Evolutionary conservation across 257 asterid species (phyloP), one percentile per base, ranked within the genome.

Genomic region (Solanum lycopersicoides): DNA sequence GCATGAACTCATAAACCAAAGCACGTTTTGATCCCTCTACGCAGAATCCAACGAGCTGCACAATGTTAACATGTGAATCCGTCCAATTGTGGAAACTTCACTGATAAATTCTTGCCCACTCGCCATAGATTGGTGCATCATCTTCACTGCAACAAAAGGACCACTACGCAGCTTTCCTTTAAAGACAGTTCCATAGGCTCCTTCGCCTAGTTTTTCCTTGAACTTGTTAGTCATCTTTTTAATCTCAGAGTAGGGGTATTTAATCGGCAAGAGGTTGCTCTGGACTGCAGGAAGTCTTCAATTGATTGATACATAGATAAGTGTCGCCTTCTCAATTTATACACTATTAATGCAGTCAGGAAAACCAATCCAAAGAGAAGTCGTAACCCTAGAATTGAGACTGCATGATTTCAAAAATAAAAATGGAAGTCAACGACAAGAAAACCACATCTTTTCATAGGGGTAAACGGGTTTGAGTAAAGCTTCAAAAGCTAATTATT

Each of bases 121-220:
- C 2, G 87, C 87, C 53, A 88, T 80, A 32, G 91, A 90, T 37
- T 74, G 86, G 8, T 9, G 75, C 90, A 90, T 86, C 91, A 90
- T 91, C 87, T 92, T 91, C 30, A 93, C 90, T 23, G 95, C 92
- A 65, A 84, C 94, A 56, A 30, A 60, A 71, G 92, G 92, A 9
- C 95, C 94, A 84, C 95, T 92, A 0, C 90, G 89, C 16, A 94
- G 93, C 7, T 90, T 91, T 88, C 95, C 97, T 89, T 85, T 90
- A 75, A 59, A 94, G 39, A 93, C 93, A 21, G 90, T 82, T 34
- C 94, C 96, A 86, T 88, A 89, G 35, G 89, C 89, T 45, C 96
- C 93, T 89, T 88, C 91, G 0, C 95, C 95, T 85, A 92, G 30
- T 87, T 91, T 90, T 23, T 91, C 86, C 88, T 87, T 89, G 89